Conservation (phyloP, 495 filamentous ascomycete genomes). For the Tetracladium marchalianum region DNA sequence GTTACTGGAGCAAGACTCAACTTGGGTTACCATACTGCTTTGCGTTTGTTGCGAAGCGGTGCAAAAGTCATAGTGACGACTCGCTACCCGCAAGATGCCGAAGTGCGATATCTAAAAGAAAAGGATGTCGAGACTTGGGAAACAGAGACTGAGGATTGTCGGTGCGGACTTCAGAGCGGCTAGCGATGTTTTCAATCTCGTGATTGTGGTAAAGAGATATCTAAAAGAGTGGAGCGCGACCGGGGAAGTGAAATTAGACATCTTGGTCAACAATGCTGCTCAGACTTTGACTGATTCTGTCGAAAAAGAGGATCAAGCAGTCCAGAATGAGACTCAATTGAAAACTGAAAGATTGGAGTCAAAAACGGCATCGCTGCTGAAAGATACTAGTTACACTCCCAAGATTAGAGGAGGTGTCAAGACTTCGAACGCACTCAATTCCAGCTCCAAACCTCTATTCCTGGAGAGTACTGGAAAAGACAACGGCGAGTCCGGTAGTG, state of each 20-base stretch:
- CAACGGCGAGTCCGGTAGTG: background rate
- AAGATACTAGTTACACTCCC: constrained; percentile 4
- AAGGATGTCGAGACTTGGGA: constrained; percentile 26
- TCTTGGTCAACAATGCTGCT: constrained; percentile 40
- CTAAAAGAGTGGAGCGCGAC: constrained; percentile 21
- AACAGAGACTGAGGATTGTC: constrained; percentile 25
- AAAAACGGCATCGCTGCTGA: background rate
- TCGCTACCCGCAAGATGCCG: constrained; percentile 35
- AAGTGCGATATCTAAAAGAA: constrained; percentile 27
- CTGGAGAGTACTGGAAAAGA: background rate
- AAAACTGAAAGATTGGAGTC: background rate
- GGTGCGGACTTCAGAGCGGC: constrained; percentile 37
- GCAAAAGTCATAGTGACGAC: constrained; percentile 38
- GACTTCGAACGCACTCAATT: background rate
- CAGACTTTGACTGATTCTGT: constrained; percentile 38
- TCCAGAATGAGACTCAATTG: constrained; percentile 20
- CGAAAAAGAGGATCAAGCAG: constrained; percentile 26
- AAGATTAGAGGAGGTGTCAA: constrained; percentile 15
- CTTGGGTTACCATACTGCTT: constrained; percentile 33
- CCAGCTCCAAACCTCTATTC: background rate
- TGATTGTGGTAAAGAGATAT: constrained; percentile 18
- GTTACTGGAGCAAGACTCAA: constrained; percentile 39
- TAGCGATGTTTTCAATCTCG: constrained; percentile 33
- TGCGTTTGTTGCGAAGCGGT: constrained; percentile 35
- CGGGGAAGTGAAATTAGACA: constrained; percentile 20